These are phyloP conservation scores for Scleromitrula shiraiana DNA, from an alignment of 2,329 filamentous ascomycete species.

Conservation along the genomic window DNA sequence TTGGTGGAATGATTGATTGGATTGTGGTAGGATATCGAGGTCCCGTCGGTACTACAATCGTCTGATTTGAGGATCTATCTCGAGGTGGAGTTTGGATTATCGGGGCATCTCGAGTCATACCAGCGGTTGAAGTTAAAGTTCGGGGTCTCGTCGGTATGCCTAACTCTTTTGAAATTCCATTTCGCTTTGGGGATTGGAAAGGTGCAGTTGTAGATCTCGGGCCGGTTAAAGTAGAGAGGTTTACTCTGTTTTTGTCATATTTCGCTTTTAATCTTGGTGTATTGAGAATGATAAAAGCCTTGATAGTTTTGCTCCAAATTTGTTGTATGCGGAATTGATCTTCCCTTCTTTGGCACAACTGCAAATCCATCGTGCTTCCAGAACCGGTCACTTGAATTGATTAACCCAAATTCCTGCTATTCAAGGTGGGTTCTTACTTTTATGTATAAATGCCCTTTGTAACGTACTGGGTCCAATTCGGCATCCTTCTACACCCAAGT, in stretches of 20 bases:
- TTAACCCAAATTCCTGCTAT: too few relatives aligned
- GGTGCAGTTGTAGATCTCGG: too few relatives aligned
- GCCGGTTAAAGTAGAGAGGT: too few relatives aligned
- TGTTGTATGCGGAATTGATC: neutral
- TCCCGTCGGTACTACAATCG: too few relatives aligned
- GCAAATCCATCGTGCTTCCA: neutral
- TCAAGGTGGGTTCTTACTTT: neutral
- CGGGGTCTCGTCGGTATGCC: neutral
- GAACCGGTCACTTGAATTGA: neutral
- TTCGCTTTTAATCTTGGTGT: neutral
- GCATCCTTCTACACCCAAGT: neutral
- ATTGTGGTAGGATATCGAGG: too few relatives aligned
- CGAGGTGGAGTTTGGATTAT: too few relatives aligned
- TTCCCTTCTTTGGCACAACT: neutral
- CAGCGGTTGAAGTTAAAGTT: too few relatives aligned
- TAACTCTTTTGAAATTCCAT: too few relatives aligned
- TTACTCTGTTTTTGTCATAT: neutral
- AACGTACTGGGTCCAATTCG: neutral
- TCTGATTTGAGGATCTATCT: too few relatives aligned
- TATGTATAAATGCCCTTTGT: neutral
- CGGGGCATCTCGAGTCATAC: too few relatives aligned
- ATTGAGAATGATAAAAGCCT: neutral
- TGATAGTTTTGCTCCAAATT: neutral
- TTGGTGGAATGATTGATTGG: neutral
- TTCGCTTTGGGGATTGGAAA: too few relatives aligned